A percentile compares a stretch with the other conserved stretches of the same genome.
Evolutionary conservation across 805 yeast genomes (phyloP).

Genomic region (Saccharomycopsis sp.): DNA sequence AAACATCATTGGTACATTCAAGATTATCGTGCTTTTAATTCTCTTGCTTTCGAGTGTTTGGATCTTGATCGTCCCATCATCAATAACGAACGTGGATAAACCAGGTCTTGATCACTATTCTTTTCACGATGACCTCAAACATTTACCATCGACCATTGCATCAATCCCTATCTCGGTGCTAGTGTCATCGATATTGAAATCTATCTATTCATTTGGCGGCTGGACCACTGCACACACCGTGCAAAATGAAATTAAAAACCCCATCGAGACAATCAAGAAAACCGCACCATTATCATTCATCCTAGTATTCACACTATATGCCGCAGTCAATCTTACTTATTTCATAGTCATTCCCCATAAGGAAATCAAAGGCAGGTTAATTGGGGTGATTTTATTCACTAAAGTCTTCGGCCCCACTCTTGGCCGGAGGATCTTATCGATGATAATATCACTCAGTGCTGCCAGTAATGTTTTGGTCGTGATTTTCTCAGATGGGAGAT

Average conservation of each 20-base stretch:
- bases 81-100: conserved; percentile 4
- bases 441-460: conserved; percentile 50
- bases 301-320: conserved; percentile 40
- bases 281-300: conserved; percentile 52
- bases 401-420: conserved; percentile 44
- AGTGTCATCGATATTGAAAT: conserved; percentile 48
- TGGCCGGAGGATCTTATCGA: conserved; percentile 47
- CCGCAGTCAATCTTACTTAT: conserved; percentile 48
- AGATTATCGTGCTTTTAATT: conserved; percentile 44
- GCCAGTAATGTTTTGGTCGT: conserved; percentile 58
- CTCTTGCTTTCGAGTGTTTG: conserved; percentile 54
- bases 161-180: conserved; percentile 36
- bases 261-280: conserved; percentile 45
- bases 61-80: conserved; percentile 40
- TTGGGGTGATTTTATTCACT: conserved; percentile 51
- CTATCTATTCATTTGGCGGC: conserved; percentile 53
- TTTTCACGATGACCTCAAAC: conserved; percentile 28
- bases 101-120: conserved; percentile 22
- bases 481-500: conserved; percentile 50
- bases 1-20: conserved; percentile 55
- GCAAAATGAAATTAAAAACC: conserved; percentile 54
- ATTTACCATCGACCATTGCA: conserved; percentile 15
- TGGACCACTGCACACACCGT: conserved; percentile 59
- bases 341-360: conserved; percentile 46
- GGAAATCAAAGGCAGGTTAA: conserved; percentile 51